Evolutionary conservation across 345 rosid species (phyloP).

Genomic region (Diplotaxis tenuifolia): DNA sequence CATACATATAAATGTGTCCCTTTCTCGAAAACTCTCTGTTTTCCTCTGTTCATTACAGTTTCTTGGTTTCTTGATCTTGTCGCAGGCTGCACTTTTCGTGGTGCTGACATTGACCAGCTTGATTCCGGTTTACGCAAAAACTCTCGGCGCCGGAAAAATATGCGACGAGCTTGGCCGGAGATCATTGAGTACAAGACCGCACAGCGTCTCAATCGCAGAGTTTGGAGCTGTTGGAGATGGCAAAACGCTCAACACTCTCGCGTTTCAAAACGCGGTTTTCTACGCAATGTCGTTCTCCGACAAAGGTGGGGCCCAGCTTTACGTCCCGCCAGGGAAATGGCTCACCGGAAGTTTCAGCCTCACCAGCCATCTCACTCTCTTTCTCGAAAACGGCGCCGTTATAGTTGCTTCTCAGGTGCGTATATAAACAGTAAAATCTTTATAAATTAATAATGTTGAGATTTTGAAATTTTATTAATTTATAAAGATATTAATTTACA

Average conservation of each 20-base stretch:
- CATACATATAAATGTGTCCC: conserved; percentile 17
- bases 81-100: conserved; percentile 12
- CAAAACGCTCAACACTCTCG: conserved; percentile 51
- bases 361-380: conserved; percentile 55
- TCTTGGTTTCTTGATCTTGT: not conserved
- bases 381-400: conserved; percentile 52
- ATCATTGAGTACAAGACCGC: conserved; percentile 40
- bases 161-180: conserved; percentile 29
- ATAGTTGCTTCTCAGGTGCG: conserved; percentile 54
- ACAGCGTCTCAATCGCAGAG: conserved; percentile 52
- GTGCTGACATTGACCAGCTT: conserved; percentile 15
- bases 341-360: conserved; percentile 56
- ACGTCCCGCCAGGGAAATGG: conserved; percentile 56
- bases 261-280: conserved; percentile 53
- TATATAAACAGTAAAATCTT: too few species aligned
- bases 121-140: conserved; percentile 1
- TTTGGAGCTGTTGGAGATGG: conserved; percentile 64
- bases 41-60: not conserved
- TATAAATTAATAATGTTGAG: too few species aligned
- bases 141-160: conserved; percentile 17
- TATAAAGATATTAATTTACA: too few species aligned
- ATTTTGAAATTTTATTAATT: too few species aligned
- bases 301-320: conserved; percentile 58
- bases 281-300: conserved; percentile 49
- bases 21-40: conserved; percentile 3